Evolutionary conservation across 2,329 filamentous ascomycete genomes (phyloP).

Genomic region (Arthrobotrys musiformis): DNA sequence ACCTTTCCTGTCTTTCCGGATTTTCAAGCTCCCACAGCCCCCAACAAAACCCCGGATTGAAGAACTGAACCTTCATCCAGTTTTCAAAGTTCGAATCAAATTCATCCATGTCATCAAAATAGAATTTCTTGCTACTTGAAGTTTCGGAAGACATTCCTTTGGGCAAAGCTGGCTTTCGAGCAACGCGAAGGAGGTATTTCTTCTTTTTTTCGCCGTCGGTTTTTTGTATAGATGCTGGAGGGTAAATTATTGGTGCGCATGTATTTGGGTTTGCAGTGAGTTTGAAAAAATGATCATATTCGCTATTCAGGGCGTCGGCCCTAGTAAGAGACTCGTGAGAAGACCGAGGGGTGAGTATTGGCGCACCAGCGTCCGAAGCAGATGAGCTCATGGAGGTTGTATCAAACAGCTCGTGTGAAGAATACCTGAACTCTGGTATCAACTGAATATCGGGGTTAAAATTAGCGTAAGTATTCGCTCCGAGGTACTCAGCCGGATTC

Average conservation of each 20-base stretch:
- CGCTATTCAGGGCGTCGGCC: background rate
- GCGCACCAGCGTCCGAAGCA: background rate
- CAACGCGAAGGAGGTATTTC: background rate
- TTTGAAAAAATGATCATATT: background rate
- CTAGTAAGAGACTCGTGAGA: background rate
- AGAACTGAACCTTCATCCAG: conserved; percentile 21
- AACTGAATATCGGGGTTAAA: too few relatives aligned
- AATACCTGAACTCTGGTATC: background rate
- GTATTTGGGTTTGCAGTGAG: too few relatives aligned
- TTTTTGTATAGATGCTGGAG: background rate
- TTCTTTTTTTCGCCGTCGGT: background rate
- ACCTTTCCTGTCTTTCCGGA: background rate
- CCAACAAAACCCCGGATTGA: conserved; percentile 26
- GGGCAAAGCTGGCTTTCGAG: background rate
- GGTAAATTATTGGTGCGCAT: background rate
- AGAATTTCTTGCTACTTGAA: background rate
- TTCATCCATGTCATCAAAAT: conserved; percentile 12
- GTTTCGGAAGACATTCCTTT: background rate
- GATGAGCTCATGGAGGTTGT: background rate
- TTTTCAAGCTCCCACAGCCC: background rate
- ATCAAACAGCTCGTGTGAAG: background rate
- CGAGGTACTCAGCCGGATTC: background rate
- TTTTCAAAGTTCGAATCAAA: conserved; percentile 9
- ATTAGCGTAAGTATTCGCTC: background rate
- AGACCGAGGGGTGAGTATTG: background rate